Percentiles rank a stretch among this genome's conserved stretches.
Conservation (phyloP, 2,329 filamentous ascomycete species). For the Verticillium longisporum region DNA sequence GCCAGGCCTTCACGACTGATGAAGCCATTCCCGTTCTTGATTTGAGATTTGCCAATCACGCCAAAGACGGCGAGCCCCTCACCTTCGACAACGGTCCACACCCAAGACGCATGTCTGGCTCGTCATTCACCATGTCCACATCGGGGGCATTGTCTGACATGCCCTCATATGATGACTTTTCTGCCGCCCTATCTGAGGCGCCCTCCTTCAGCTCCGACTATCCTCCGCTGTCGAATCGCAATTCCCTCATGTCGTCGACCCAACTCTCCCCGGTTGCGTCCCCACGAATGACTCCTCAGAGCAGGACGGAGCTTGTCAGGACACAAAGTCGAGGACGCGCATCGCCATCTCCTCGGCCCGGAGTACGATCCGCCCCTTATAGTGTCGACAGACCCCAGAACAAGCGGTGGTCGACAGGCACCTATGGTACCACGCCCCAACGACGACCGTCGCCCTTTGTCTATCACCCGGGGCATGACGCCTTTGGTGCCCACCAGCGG, state of each 20-base stretch:
- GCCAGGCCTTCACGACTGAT: slow-evolving; percentile 56
- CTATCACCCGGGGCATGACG: slow-evolving; percentile 54
- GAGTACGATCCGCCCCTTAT: slow-evolving; percentile 64
- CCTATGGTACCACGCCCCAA: slow-evolving; percentile 52
- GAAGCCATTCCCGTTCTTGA: slow-evolving; percentile 58
- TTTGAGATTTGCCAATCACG: slow-evolving; percentile 43
- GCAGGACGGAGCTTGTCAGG: slow-evolving; percentile 54
- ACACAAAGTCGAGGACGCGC: slow-evolving; percentile 62
- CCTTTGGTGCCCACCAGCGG: slow-evolving; percentile 49
- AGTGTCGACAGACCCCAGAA: slow-evolving; percentile 58
- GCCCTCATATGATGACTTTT: slow-evolving; percentile 65
- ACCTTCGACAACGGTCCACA: slow-evolving; percentile 46
- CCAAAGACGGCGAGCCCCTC: slow-evolving; percentile 40
- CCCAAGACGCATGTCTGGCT: slow-evolving; percentile 61
- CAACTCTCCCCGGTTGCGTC: slow-evolving; percentile 69
- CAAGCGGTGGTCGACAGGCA: slow-evolving; percentile 75
- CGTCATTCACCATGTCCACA: slow-evolving; percentile 67
- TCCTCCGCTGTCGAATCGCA: slow-evolving; percentile 59
- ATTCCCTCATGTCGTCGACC: slow-evolving; percentile 63
- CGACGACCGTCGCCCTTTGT: slow-evolving; percentile 54
- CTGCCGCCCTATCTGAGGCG: slow-evolving; percentile 58
- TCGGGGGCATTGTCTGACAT: slow-evolving; percentile 60
- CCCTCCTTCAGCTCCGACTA: slow-evolving; percentile 62
- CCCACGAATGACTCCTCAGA: slow-evolving; percentile 57
- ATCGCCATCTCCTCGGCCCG: slow-evolving; percentile 64